These are phyloP conservation scores for Pichiaceae sp. DNA, from an alignment of 1,139 yeast species.

Conservation along the genomic window DNA sequence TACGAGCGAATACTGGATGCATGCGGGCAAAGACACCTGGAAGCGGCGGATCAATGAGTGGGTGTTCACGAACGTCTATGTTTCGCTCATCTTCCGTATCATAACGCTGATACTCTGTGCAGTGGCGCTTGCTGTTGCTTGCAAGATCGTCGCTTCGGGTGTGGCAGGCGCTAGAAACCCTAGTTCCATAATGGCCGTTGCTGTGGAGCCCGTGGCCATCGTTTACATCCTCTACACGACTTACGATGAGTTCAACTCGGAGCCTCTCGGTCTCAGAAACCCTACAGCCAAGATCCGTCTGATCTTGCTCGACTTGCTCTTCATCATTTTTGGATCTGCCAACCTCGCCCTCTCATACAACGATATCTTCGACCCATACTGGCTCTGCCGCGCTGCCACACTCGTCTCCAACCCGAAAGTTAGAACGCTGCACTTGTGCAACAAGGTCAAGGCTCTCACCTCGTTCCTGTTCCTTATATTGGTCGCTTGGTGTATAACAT, in stretches of 20 bases:
- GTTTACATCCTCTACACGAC: constrained; percentile 75
- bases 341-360: constrained; percentile 80
- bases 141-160: constrained; percentile 47
- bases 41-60: constrained; percentile 51
- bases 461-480: constrained; percentile 70
- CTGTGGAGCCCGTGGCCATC: constrained; percentile 73
- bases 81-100: constrained; percentile 70
- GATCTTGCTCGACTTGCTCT: constrained; percentile 68
- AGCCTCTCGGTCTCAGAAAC: constrained; percentile 82
- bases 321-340: constrained; percentile 90
- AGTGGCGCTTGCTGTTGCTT: constrained; percentile 61
- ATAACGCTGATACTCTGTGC: constrained; percentile 55
- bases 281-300: constrained; percentile 77
- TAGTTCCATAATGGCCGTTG: constrained; percentile 85
- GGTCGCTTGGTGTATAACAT: constrained; percentile 78
- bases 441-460: constrained; percentile 72
- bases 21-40: constrained; percentile 57
- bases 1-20: constrained; percentile 58
- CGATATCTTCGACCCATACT: constrained; percentile 67
- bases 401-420: background rate
- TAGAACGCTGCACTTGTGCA: constrained; percentile 39
- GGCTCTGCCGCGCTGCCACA: constrained; percentile 52
- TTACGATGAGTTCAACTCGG: constrained; percentile 84
- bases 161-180: constrained; percentile 55
- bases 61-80: constrained; percentile 66